Evolutionary conservation across 352 stramenopile genomes (phyloP).

Genomic region (Phytophthora fragariae): DNA sequence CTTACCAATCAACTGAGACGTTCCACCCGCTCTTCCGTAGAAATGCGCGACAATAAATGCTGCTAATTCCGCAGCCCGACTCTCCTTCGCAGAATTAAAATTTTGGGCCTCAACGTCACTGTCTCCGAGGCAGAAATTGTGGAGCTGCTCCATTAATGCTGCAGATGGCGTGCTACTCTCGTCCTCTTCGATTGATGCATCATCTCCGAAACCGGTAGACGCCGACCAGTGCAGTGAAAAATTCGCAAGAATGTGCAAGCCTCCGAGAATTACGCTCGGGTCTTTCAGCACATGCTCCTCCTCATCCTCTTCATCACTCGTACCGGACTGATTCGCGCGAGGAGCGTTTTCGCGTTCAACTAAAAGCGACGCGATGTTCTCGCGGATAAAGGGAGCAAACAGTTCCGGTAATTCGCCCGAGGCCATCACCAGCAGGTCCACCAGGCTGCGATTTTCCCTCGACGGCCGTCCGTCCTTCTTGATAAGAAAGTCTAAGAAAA

Average conservation of each 20-base stretch:
- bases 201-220: constrained; percentile 12
- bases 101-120: constrained; percentile 35
- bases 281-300: constrained; percentile 46
- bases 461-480: constrained; percentile 31
- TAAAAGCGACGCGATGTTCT: constrained; percentile 61
- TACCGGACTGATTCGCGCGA: constrained; percentile 17
- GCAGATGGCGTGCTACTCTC: constrained; percentile 41
- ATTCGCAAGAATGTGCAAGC: constrained; percentile 61
- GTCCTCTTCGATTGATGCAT: constrained; percentile 31
- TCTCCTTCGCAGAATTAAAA: constrained; percentile 39
- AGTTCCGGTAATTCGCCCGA: constrained; percentile 59
- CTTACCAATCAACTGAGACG: constrained; percentile 46
- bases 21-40: constrained; percentile 45
- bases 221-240: constrained; percentile 61
- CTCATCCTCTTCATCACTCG: constrained; percentile 44
- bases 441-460: constrained; percentile 61
- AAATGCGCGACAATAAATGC: constrained; percentile 62
- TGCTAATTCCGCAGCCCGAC: constrained; percentile 60
- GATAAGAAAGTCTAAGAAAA: constrained; percentile 55
- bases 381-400: constrained; percentile 59
- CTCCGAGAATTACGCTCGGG: constrained; percentile 55
- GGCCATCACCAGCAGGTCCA: constrained; percentile 64
- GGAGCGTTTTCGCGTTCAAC: constrained; percentile 21
- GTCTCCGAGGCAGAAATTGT: constrained; percentile 57
- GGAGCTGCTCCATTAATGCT: constrained; percentile 49